phyloP scores from a whole-genome alignment of 2,329 filamentous ascomycete genomes.

The Colletotrichum liaoningense region DNA sequence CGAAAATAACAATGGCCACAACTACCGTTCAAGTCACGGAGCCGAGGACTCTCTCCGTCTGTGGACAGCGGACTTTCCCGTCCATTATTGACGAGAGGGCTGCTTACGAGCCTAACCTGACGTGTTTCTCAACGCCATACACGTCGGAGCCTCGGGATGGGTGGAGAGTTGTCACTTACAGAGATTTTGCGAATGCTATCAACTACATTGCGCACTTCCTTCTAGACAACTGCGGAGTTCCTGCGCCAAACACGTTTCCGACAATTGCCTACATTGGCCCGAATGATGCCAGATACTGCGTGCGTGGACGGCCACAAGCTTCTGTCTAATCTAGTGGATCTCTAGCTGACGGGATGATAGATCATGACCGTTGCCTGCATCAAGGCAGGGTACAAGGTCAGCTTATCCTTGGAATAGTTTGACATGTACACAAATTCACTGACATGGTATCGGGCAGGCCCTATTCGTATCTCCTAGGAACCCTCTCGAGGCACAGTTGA shows the following conservation, averaged over 20 bases:
- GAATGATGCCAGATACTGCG: conserved; percentile 51
- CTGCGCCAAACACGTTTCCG: conserved; percentile 43
- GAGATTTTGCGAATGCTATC: conserved; percentile 51
- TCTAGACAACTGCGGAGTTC: conserved; percentile 41
- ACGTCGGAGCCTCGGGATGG: conserved; percentile 51
- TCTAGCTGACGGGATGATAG: neutral
- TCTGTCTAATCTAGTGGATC: accelerated
- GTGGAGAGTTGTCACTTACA: conserved; percentile 51
- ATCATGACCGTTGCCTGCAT: conserved; percentile 50
- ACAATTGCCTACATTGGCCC: conserved; percentile 60
- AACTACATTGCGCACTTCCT: conserved; percentile 51
- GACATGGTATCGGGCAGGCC: conserved; percentile 39
- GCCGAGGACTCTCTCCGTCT: neutral
- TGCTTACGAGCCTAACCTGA: conserved; percentile 44
- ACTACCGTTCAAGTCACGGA: conserved; percentile 7
- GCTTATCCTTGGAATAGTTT: conserved; percentile 45
- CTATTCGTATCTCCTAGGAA: conserved; percentile 60
- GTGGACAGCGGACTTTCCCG: conserved; percentile 45
- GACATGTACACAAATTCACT: conserved; percentile 32
- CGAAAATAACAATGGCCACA: conserved; percentile 11
- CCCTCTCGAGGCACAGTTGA: conserved; percentile 56
- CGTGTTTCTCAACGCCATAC: conserved; percentile 48
- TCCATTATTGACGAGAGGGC: conserved; percentile 53
- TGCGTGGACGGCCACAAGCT: conserved; percentile 14
- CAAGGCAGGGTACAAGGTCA: conserved; percentile 47